These are phyloP conservation scores for Geotrichum klebahnii DNA, from an alignment of 1,139 yeast genomes.

Conservation along the genomic window DNA sequence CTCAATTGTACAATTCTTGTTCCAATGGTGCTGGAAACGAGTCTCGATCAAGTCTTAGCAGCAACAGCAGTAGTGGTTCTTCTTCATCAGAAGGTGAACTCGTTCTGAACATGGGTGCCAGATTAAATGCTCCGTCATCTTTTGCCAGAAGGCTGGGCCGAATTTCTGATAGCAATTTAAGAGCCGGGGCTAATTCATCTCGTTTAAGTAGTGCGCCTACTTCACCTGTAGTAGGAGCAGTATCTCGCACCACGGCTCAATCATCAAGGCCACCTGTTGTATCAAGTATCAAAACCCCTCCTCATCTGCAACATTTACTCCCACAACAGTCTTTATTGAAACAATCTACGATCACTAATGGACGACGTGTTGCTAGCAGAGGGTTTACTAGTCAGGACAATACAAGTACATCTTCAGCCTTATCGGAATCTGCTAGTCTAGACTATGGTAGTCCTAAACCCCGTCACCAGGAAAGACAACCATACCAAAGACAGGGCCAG, in stretches of 20 bases:
- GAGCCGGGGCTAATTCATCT: neutral
- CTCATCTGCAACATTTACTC: no score
- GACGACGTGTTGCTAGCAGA: no score
- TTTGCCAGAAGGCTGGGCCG: constrained; percentile 5
- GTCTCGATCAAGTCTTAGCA: neutral
- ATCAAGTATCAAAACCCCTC: no score
- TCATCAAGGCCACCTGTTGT: no score
- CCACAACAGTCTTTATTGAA: no score
- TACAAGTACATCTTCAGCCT: no score
- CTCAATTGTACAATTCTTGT: neutral
- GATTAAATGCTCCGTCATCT: neutral
- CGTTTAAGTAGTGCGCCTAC: neutral
- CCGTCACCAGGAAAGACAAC: neutral
- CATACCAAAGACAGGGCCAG: neutral
- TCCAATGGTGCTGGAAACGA: neutral
- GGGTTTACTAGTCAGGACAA: no score
- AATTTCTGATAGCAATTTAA: constrained; percentile 12
- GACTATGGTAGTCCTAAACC: no score
- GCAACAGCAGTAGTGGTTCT: neutral
- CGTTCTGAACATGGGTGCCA: constrained; percentile 9
- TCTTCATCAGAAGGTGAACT: constrained; percentile 3
- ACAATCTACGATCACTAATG: no score
- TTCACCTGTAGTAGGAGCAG: neutral
- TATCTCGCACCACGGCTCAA: neutral
- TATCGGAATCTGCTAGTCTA: no score